phyloP scores from a whole-genome alignment of 2,329 filamentous ascomycete species.

The Thielaviopsis punctulata region DNA sequence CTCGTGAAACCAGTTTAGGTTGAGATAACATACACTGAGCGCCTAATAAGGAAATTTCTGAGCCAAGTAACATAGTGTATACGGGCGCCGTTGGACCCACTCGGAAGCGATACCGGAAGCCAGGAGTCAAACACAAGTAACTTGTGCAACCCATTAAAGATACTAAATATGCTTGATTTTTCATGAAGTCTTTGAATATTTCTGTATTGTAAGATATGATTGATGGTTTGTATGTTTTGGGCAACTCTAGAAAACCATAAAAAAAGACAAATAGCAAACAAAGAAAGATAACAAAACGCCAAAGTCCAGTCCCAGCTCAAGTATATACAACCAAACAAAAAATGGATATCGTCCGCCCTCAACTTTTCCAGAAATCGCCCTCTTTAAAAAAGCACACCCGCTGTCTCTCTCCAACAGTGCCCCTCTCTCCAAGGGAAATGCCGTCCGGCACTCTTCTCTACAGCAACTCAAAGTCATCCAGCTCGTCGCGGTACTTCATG shows the following conservation, averaged over 20 bases:
- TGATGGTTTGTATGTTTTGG: neutral
- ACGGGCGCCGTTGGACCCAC: neutral
- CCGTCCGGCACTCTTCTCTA: constrained; percentile 26
- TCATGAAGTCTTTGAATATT: too few relatives aligned
- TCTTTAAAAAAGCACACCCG: too few relatives aligned
- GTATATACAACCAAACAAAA: neutral
- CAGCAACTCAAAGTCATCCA: constrained; percentile 89
- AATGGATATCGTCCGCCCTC: neutral
- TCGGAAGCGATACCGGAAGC: neutral
- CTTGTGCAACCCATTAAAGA: neutral
- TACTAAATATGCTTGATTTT: too few relatives aligned
- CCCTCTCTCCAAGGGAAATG: too few relatives aligned
- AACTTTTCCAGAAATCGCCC: neutral
- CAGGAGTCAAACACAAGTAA: neutral
- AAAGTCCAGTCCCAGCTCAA: too few relatives aligned
- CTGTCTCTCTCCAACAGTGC: too few relatives aligned
- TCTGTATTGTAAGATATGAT: too few relatives aligned
- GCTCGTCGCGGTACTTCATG: constrained; percentile 81
- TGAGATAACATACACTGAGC: neutral
- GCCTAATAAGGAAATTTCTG: neutral
- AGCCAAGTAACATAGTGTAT: neutral
- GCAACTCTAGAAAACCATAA: neutral
- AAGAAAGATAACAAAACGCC: neutral
- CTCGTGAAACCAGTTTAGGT: too few relatives aligned
- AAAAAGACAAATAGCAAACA: neutral